These are phyloP conservation scores for Evansstolkia leycettana DNA, from an alignment of 495 filamentous ascomycete species.

Conservation along the genomic window DNA sequence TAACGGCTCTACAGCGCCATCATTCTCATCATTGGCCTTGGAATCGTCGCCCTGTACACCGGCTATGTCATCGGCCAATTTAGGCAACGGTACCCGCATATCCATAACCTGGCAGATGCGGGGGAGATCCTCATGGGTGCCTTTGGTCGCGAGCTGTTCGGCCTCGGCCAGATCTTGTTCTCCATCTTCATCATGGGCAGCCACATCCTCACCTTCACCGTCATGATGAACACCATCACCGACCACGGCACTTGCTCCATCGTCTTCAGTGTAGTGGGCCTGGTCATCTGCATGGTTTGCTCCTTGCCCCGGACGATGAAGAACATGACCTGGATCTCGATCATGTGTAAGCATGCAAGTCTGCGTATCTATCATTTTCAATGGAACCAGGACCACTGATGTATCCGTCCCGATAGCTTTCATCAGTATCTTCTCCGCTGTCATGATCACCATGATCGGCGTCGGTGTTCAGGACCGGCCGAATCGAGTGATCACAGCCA, in stretches of 20 bases:
- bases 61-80: slow-evolving; percentile 59
- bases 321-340: slow-evolving; percentile 39
- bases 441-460: slow-evolving; percentile 52
- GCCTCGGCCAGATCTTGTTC: slow-evolving; percentile 44
- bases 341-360: slow-evolving; percentile 39
- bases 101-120: slow-evolving; percentile 53
- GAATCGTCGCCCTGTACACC: slow-evolving; percentile 52
- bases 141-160: slow-evolving; percentile 45
- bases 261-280: slow-evolving; percentile 46
- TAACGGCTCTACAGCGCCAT: slow-evolving; percentile 44
- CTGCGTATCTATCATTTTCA: slow-evolving; percentile 6
- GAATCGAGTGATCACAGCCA: slow-evolving; percentile 4
- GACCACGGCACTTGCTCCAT: slow-evolving; percentile 49
- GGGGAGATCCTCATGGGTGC: slow-evolving; percentile 45
- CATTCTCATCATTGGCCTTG: slow-evolving; percentile 48
- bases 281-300: slow-evolving; percentile 42
- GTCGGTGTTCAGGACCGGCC: slow-evolving; percentile 27
- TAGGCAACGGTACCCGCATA: slow-evolving; percentile 48
- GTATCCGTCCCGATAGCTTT: too few relatives aligned
- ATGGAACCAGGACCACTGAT: slow-evolving; percentile 7
- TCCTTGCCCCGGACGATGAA: slow-evolving; percentile 50
- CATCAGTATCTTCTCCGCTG: slow-evolving; percentile 47
- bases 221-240: slow-evolving; percentile 50
- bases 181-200: slow-evolving; percentile 57
- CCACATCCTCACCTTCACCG: slow-evolving; percentile 55